A percentile compares a stretch with the other conserved stretches of the same genome.
Evolutionary conservation across 495 filamentous ascomycete species (phyloP).

Genomic region (Annulohypoxylon moriforme): DNA sequence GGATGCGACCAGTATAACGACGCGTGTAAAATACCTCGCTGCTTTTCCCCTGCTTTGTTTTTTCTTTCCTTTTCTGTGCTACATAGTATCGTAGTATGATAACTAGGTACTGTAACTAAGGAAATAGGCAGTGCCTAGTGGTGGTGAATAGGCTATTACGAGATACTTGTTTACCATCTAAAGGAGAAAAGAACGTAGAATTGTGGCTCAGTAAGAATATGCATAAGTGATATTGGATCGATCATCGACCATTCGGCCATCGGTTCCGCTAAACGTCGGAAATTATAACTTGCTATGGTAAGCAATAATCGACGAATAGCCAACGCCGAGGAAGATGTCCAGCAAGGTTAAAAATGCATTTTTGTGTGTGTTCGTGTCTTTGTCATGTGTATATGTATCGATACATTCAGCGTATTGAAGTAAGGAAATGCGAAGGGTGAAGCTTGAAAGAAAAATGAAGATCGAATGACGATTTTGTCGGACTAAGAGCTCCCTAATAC

Average conservation of each 20-base stretch:
- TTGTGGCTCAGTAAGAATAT: conserved; percentile 26
- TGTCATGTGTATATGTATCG: not conserved
- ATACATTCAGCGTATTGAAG: not conserved
- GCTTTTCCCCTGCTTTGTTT: conserved; percentile 9
- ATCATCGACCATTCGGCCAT: not conserved
- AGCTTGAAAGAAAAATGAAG: conserved; percentile 9
- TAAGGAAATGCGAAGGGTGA: not conserved
- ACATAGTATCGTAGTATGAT: not conserved
- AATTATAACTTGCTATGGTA: conserved; percentile 2
- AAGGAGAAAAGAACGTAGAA: conserved; percentile 3
- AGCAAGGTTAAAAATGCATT: not conserved
- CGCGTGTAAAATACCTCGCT: not conserved
- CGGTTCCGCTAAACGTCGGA: conserved; percentile 9
- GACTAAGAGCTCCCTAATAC: conserved; percentile 6
- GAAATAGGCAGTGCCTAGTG: not conserved
- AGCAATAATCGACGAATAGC: not conserved
- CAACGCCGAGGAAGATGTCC: not conserved
- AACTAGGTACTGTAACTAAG: not conserved
- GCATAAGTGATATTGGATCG: conserved; percentile 13
- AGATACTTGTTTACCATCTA: not conserved
- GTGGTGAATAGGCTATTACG: conserved; percentile 18
- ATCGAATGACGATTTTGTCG: conserved; percentile 17
- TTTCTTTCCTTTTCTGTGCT: not conserved
- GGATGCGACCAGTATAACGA: conserved; percentile 1
- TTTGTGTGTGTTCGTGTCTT: not conserved